Evolutionary conservation across 2,329 filamentous ascomycete species (phyloP), one percentile per base, ranked within the genome.

Genomic region (Trichoderma koningiopsis): DNA sequence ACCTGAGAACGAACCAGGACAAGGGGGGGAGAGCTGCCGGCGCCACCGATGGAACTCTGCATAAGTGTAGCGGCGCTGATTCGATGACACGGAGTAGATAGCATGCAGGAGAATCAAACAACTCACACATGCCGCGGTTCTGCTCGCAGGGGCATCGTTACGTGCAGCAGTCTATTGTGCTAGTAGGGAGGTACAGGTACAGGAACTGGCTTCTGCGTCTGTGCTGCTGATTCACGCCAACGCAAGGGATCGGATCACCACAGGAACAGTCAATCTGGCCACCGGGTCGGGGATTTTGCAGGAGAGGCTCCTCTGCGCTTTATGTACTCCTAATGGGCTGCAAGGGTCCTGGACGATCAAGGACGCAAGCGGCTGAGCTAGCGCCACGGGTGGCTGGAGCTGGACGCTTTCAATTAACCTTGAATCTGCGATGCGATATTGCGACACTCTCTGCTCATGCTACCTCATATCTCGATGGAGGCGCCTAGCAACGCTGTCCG

Each of bases 81-180:
- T 77, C 76, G 77, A 75, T 73, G 75, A 74, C 71, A 71, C 71
- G 69, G 64, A 47, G 33, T 66, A 68, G 53, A 62, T 53, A 70
- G 70, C 70, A 73, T 73, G 70, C 71, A 66, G 52, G 47, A 65
- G 33, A 69, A 33, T 49, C 47, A 71, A 71, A 58, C 70, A 72
- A 79, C 78, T 77, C 76, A 79, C 78, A 79, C 75, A 70, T 79
- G 78, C 74, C 73, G 74, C 74, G 75, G 72, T 72, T 77, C 74
- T 67, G 75, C 68, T 77, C 78, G 79, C 62, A 62, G 43, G 61
- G 67, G 61, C 66, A 68, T 68, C 33, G 47, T 57, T 61, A 63
- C 58, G 33, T 68, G 49, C 58, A 68, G 49, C 57, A 47, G 53
- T 40, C 56, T 61, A 57, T 35, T 31, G 29, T 52, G 40, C 37